A percentile compares a stretch with the other conserved stretches of the same genome.
phyloP scores from a whole-genome alignment of 768 basidiomycete genomes.

The Pleurotus eryngii region DNA sequence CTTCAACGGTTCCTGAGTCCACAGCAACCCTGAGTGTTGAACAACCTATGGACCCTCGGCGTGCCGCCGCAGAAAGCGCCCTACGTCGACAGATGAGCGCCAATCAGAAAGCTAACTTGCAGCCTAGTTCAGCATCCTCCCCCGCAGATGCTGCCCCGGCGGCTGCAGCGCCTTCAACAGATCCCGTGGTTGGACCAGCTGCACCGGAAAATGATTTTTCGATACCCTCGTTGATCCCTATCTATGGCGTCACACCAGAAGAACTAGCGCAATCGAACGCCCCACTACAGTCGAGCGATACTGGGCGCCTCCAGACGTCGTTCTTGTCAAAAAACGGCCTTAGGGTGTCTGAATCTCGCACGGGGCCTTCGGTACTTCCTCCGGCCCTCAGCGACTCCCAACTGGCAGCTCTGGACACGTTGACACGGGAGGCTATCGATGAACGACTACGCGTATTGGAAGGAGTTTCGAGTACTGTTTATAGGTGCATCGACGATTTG shows the following conservation, averaged over 20 bases:
- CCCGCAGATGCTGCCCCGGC: neutral
- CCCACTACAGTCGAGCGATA: neutral
- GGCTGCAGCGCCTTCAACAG: neutral
- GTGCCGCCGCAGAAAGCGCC: constrained; percentile 4
- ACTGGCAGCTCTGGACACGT: constrained; percentile 56
- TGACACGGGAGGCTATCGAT: constrained; percentile 81
- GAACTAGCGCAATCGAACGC: neutral
- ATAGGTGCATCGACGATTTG: constrained; percentile 76
- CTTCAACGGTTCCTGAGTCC: neutral
- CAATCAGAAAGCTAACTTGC: constrained; percentile 5
- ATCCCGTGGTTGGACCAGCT: neutral
- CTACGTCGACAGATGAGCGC: constrained; percentile 36
- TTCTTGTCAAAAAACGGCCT: neutral
- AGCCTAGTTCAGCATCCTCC: constrained; percentile 4
- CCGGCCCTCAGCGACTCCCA: constrained; percentile 56
- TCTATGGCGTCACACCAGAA: neutral
- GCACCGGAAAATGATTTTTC: neutral
- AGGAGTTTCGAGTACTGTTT: constrained; percentile 71
- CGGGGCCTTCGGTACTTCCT: constrained; percentile 34
- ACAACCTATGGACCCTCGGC: constrained; percentile 2
- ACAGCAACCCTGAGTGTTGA: neutral
- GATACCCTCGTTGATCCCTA: neutral
- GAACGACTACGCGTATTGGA: constrained; percentile 79
- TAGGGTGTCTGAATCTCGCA: neutral
- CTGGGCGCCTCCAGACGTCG: constrained; percentile 8